Base-by-base conservation (phyloP, 371 early-diverging fungal genomes). In the Mortierella sp. region DNA sequence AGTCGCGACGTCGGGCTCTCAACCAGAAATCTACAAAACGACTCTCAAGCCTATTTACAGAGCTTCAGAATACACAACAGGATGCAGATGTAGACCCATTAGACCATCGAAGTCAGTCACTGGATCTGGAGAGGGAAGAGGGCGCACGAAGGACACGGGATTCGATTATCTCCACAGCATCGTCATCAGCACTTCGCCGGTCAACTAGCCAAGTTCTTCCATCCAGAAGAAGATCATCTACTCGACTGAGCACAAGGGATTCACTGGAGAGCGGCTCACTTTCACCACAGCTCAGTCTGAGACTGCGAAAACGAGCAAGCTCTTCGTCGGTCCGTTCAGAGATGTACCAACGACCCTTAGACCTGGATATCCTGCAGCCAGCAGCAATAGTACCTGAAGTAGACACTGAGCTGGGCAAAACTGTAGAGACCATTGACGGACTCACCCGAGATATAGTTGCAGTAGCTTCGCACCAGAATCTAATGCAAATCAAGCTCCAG, bases 391-490 rank as follows among this genome's bases (percentile, higher is more conserved):
- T 46, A 12, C 61, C 60, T 26, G 45, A 52, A 0, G 60, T 62
- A 9, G 70, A 68, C 19, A 44, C 62, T 14, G 79, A 72, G 29
- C 19, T 77, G 66, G 65, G 69, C 25, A 68, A 66, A n/a, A 77
- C 79, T 1, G 72, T 77, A 57, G 70, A 77, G 52, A 69, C 79
- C 2, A 77, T 77, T 23, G 79, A 77, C 43, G 73, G 66, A 1
- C 50, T 77, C 26, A 72, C 73, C 11, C 64, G 73, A 21, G 79
- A 77, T 6, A n/a, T 77, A 29, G 79, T 77, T 7, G 68, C 79
- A 5, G 79, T 77, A n/a, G 79, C 79, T 0, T 69, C 73, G 5
- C 79, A 72, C 19, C 79, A 77, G 45, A 77, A 77, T 64, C 66
- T 56, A 73, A 77, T 77, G 73, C 79, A 77, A 50, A 69, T 62